Evolutionary conservation across 148 eudicot genomes (phyloP).

Genomic region (Chenopodium formosanum): DNA sequence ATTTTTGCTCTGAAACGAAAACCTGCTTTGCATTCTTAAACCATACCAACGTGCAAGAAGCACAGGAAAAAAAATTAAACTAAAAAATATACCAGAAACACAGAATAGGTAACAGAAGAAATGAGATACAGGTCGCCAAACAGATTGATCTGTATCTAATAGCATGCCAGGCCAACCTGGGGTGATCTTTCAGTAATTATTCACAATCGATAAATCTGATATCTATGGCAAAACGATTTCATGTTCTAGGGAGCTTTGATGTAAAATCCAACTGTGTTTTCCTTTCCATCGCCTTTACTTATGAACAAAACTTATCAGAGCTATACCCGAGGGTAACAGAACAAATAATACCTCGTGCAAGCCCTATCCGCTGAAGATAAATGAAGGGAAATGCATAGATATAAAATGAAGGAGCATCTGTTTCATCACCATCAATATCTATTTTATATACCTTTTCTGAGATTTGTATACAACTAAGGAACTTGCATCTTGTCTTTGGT

Average conservation of each 20-base stretch:
- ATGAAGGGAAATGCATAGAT: background rate
- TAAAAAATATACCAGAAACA: too few species aligned
- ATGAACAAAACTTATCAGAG: background rate
- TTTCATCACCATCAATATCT: background rate
- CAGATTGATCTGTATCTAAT: too few species aligned
- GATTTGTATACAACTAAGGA: constrained; percentile 9
- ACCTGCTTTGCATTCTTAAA: too few species aligned
- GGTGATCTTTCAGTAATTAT: too few species aligned
- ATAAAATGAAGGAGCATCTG: background rate
- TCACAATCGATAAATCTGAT: too few species aligned
- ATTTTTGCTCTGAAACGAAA: too few species aligned
- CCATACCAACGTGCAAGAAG: too few species aligned
- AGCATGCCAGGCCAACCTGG: too few species aligned
- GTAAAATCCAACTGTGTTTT: background rate
- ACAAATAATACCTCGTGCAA: background rate
- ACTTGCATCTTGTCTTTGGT: background rate
- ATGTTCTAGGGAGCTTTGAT: background rate
- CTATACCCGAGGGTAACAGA: background rate
- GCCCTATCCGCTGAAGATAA: background rate
- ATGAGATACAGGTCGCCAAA: too few species aligned
- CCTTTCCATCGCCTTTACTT: background rate
- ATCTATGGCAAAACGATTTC: too few species aligned
- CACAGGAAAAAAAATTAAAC: too few species aligned
- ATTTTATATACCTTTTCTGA: constrained; percentile 5
- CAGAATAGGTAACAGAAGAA: too few species aligned